Base-by-base conservation (phyloP, 1,139 yeast genomes). In the Pichia inconspicua region DNA sequence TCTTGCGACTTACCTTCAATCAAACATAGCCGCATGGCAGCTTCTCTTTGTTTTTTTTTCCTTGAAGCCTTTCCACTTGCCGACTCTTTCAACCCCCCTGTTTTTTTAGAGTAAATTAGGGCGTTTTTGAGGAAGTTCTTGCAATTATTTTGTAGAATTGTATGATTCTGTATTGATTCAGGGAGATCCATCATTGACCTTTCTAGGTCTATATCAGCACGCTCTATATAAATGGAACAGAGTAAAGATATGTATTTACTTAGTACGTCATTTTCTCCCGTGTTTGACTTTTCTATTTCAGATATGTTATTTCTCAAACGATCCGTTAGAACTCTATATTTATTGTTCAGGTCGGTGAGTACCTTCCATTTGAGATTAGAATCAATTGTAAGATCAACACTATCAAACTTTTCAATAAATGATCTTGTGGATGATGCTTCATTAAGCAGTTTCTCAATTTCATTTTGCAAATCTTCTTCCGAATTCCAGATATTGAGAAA, bases 131-230 rank as follows among this genome's bases (percentile, higher is more conserved):
- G 61, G 36, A 76, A 65, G 3, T 69, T 72, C 43, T 64, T 69
- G 38, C 70, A 58, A 53, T 78, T 78, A 14, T 65, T 61, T 3
- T 66, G 46, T 22, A 78, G 61, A 0, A 71, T 57, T 1, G 52
- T 56, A 35, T 52, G 58, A 55, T 67, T 66, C 40, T 62, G 64
- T 5, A 51, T 54, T 0, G 77, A 70, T 28, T 63, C 61, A 5
- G 53, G 48, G 4, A 35, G 41, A 2, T 51, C 27, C n/a, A 76
- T 45, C 45, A 65, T 68, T 25, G 72, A 61, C 49, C 81, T 63
- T 58, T 76, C 80, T n/a, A 75, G 56, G 47, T 76, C 82, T 6
- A 76, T 67, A 58, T 78, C 82, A 1, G 79, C 72, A 47, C 82
- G 62, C 38, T 75, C 78, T 27, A 77, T 72, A 38, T 70, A 59